phyloP scores from a whole-genome alignment of 1,284 basidiomycete genomes.

The Pseudozyma sp. region DNA sequence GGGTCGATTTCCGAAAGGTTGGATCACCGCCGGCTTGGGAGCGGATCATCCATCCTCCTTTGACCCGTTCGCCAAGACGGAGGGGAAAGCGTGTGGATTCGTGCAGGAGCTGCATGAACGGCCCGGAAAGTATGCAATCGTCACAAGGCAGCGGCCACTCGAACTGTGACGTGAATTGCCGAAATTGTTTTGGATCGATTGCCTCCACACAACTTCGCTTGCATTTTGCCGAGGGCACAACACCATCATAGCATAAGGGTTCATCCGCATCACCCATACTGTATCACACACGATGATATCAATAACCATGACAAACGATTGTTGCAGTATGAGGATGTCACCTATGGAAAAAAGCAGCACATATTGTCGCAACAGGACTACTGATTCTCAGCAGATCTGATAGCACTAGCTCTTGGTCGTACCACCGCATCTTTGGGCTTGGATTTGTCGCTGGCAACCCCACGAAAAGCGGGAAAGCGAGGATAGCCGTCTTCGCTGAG shows the following conservation, averaged over 20 bases:
- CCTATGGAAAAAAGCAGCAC: not conserved
- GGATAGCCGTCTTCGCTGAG: slow-evolving; percentile 72
- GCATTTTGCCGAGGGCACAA: too few relatives aligned
- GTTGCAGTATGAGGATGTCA: too few relatives aligned
- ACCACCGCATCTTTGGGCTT: slow-evolving; percentile 54
- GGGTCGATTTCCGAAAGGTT: not conserved
- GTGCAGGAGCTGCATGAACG: not conserved
- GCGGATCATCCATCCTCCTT: not conserved
- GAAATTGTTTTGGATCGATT: too few relatives aligned
- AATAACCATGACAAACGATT: too few relatives aligned
- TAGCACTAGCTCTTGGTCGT: slow-evolving; percentile 23
- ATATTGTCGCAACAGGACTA: not conserved
- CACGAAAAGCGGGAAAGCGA: slow-evolving; percentile 76
- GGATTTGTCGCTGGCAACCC: slow-evolving; percentile 69
- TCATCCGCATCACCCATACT: too few relatives aligned
- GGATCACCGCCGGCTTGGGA: not conserved
- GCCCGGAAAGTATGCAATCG: not conserved
- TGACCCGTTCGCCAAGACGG: not conserved
- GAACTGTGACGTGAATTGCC: not conserved
- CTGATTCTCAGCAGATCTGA: slow-evolving; percentile 11
- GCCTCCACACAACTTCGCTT: too few relatives aligned
- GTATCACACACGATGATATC: too few relatives aligned
- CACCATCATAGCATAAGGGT: too few relatives aligned
- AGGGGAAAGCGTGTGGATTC: not conserved
- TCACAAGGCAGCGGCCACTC: not conserved